These are phyloP conservation scores for Monascus purpureus DNA, from an alignment of 495 filamentous ascomycete species.

Conservation along the genomic window DNA sequence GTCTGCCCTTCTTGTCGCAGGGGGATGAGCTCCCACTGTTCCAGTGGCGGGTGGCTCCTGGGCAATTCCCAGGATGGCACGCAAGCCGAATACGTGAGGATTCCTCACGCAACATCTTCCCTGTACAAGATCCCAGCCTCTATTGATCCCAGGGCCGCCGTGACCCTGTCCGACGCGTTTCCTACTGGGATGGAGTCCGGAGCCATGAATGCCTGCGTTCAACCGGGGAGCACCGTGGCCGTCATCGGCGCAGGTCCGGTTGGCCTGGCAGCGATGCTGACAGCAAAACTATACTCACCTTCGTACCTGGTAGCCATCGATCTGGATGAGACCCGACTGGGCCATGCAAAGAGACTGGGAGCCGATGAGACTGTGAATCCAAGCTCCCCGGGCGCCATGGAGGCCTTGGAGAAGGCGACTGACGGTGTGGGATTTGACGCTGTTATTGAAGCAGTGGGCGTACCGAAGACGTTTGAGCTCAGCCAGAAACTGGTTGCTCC, in stretches of 20 bases:
- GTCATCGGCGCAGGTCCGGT: constrained; percentile 37
- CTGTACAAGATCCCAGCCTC: constrained; percentile 23
- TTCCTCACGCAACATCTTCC: constrained; percentile 28
- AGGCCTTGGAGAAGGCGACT: constrained; percentile 17
- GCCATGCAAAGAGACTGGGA: constrained; percentile 27
- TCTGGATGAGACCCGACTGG: constrained; percentile 21
- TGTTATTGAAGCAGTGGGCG: constrained; percentile 39
- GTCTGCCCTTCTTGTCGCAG: constrained; percentile 22
- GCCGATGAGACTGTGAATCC: constrained; percentile 21
- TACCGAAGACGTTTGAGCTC: constrained; percentile 26
- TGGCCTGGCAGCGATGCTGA: constrained; percentile 30
- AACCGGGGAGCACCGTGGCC: constrained; percentile 27
- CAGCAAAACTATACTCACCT: constrained; percentile 30
- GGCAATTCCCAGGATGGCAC: constrained; percentile 33
- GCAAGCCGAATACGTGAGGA: constrained; percentile 37
- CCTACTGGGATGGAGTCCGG: constrained; percentile 35
- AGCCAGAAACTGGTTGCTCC: constrained; percentile 31
- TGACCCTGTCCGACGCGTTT: constrained; percentile 31
- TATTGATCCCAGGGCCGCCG: constrained; percentile 20
- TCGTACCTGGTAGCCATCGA: constrained; percentile 27
- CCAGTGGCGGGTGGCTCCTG: constrained; percentile 27
- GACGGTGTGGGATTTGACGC: constrained; percentile 32
- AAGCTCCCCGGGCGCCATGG: constrained; percentile 10
- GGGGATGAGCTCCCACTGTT: constrained; percentile 24
- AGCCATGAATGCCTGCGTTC: constrained; percentile 25